Conservation (phyloP, 169 alveolate genomes). For the Eimeria acervulina region DNA sequence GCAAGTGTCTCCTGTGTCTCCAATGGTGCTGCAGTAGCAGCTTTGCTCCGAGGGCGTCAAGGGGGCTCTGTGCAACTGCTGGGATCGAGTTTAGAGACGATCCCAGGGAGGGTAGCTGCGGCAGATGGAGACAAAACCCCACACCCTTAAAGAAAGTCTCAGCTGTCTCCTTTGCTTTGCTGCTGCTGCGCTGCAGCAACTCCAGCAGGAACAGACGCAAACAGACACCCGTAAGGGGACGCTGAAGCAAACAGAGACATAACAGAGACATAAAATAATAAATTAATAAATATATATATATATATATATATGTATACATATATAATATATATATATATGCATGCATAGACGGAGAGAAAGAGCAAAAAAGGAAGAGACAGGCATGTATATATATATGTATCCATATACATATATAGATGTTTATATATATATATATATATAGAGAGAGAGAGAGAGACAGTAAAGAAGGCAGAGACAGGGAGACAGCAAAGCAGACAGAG, state of each 20-base stretch:
- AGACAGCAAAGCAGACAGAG: not conserved
- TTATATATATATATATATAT: no score
- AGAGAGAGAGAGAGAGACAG: not conserved
- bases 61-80: not conserved
- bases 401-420: no score
- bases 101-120: not conserved
- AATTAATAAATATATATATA: not conserved
- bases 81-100: not conserved
- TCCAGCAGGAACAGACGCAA: not conserved
- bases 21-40: constrained; percentile 54
- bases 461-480: no score
- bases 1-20: constrained; percentile 45
- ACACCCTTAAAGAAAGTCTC: not conserved
- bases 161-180: no score
- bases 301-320: not conserved
- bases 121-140: not conserved
- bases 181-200: not conserved
- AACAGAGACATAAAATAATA: no score
- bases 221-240: constrained; percentile 43
- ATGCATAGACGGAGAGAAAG: no score
- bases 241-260: constrained; percentile 3
- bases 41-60: not conserved
- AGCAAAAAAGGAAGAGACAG: no score
- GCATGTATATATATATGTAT: not conserved
- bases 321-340: no score